phyloP scores from a whole-genome alignment of 2,329 filamentous ascomycete genomes.

The Fusarium sulawesiense region DNA sequence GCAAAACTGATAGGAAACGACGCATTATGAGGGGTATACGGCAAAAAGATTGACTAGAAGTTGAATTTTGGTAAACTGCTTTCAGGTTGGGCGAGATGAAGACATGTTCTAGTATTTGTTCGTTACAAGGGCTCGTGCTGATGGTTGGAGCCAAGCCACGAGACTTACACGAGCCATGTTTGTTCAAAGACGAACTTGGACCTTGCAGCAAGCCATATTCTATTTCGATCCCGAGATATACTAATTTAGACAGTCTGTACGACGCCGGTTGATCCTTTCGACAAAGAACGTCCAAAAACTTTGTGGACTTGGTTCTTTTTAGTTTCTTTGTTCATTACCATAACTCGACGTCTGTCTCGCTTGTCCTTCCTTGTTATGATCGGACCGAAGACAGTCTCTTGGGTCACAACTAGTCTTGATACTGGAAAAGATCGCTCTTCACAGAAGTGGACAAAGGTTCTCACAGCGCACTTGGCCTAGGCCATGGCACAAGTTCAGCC shows the following conservation, averaged over 20 bases:
- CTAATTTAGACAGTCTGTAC: neutral
- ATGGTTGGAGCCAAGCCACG: neutral
- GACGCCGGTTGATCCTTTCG: too few relatives aligned
- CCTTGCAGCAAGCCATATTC: neutral
- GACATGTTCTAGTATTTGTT: neutral
- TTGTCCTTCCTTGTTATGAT: neutral
- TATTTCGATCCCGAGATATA: neutral
- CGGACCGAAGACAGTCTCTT: neutral
- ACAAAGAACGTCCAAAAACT: conserved; percentile 3
- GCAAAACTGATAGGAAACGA: neutral
- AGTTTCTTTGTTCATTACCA: neutral
- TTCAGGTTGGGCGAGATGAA: neutral
- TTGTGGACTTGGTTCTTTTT: neutral
- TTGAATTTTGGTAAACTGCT: neutral
- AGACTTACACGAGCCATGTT: neutral
- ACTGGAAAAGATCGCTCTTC: neutral
- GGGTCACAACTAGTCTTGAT: neutral
- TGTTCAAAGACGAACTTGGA: neutral
- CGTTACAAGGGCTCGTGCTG: neutral
- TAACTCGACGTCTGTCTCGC: neutral
- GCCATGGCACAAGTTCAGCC: neutral
- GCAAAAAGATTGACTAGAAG: neutral
- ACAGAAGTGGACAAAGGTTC: neutral
- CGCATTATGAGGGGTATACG: neutral
- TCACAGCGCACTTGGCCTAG: neutral